phyloP scores from a whole-genome alignment of 2,329 filamentous ascomycete genomes.

The Dothideomycetes sp. region DNA sequence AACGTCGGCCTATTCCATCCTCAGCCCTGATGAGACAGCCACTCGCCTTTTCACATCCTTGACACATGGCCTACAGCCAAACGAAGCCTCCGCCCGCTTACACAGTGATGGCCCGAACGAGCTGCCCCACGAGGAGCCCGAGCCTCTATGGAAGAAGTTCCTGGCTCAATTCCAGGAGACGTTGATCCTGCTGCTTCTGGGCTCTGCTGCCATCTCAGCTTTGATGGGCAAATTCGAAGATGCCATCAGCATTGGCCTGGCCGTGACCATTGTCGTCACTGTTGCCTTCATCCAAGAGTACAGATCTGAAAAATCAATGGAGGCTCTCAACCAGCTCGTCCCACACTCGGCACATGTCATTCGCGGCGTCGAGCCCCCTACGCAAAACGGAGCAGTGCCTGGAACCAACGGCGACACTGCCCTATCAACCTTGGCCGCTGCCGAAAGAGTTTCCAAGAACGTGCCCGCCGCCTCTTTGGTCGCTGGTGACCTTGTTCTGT shows the following conservation, averaged over 20 bases:
- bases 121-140: constrained; percentile 83
- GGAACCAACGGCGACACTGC: not conserved
- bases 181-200: constrained; percentile 81
- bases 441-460: constrained; percentile 68
- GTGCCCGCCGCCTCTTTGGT: constrained; percentile 82
- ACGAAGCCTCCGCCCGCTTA: constrained; percentile 70
- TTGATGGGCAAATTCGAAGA: constrained; percentile 91
- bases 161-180: constrained; percentile 95
- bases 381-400: constrained; percentile 8
- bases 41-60: constrained; percentile 72
- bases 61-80: constrained; percentile 65
- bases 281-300: constrained; percentile 98
- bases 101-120: constrained; percentile 83
- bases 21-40: constrained; percentile 71
- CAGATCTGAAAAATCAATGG: constrained; percentile 90
- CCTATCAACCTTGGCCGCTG: constrained; percentile 37
- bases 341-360: constrained; percentile 96
- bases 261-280: constrained; percentile 91
- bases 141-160: constrained; percentile 91
- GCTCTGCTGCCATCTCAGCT: constrained; percentile 77
- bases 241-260: constrained; percentile 87
- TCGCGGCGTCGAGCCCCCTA: constrained; percentile 31
- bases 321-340: constrained; percentile 85
- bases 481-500: constrained; percentile 83
- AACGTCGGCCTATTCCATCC: constrained; percentile 45